Conservation (phyloP, 1,284 basidiomycete genomes). For the Ustilago xerochloae region DNA sequence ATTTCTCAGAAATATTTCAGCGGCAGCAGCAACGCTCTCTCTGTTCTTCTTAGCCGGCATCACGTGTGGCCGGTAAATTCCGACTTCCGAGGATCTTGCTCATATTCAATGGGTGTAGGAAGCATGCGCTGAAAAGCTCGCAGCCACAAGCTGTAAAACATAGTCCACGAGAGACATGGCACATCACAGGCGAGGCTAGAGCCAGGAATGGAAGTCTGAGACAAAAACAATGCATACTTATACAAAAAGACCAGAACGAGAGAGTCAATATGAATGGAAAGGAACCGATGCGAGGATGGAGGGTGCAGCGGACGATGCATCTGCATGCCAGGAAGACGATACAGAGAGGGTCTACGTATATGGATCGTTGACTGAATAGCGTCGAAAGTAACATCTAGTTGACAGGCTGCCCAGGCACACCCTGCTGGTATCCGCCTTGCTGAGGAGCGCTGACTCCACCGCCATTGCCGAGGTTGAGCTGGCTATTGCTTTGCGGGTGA, state of each 20-base stretch:
- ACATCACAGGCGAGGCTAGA: too few species aligned
- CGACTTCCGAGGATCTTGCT: slow-evolving; percentile 12
- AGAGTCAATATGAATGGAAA: background rate
- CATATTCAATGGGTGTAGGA: too few species aligned
- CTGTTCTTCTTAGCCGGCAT: background rate
- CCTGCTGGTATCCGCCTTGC: slow-evolving; percentile 39
- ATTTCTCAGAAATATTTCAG: slow-evolving; percentile 4
- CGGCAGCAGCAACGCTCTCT: slow-evolving; percentile 26
- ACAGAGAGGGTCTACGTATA: background rate
- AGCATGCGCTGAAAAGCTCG: too few species aligned
- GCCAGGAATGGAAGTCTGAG: background rate
- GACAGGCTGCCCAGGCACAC: slow-evolving; percentile 35
- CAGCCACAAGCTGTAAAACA: too few species aligned
- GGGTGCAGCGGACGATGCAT: background rate
- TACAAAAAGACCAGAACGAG: slow-evolving; percentile 22
- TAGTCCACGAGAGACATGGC: too few species aligned
- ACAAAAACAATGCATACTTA: slow-evolving; percentile 31
- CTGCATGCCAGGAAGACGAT: background rate
- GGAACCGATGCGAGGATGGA: background rate
- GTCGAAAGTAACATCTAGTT: background rate
- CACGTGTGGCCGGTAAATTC: slow-evolving; percentile 13
- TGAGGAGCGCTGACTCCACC: slow-evolving; percentile 25
- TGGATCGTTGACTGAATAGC: background rate
- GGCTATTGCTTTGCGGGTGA: slow-evolving; percentile 38
- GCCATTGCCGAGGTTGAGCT: slow-evolving; percentile 48